Conservation (phyloP, 108 stramenopile species). For the Hondaea fermentalgiana region DNA sequence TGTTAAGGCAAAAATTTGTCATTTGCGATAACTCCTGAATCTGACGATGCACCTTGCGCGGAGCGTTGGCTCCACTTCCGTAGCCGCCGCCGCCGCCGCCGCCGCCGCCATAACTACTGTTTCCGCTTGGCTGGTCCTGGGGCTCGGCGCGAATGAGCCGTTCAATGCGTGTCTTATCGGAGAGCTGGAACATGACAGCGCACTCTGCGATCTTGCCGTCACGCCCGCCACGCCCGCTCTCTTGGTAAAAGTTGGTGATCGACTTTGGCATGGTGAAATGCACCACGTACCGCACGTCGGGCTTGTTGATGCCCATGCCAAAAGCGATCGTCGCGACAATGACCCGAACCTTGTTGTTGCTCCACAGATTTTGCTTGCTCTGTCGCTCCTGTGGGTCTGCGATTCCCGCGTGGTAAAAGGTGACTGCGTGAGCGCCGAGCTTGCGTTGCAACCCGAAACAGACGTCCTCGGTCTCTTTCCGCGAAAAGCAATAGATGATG, state of each 20-base stretch:
- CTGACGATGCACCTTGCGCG: constrained; percentile 23
- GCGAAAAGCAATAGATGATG: constrained; percentile 88
- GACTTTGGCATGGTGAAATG: constrained; percentile 96
- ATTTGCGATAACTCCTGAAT: constrained; percentile 73
- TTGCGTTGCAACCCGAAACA: constrained; percentile 58
- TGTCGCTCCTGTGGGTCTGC: constrained; percentile 56
- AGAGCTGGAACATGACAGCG: constrained; percentile 79
- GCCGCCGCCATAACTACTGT: background rate
- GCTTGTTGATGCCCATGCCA: constrained; percentile 74
- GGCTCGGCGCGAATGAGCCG: constrained; percentile 64
- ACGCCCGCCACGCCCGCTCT: constrained; percentile 88
- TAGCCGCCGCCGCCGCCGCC: constrained; percentile 31
- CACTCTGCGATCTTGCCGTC: constrained; percentile 83
- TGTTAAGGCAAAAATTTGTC: constrained; percentile 25
- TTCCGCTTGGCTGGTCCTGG: constrained; percentile 33
- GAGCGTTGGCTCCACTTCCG: background rate
- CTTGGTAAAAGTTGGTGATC: constrained; percentile 94
- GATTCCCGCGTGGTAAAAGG: constrained; percentile 92
- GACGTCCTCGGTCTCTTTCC: constrained; percentile 81
- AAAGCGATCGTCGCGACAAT: constrained; percentile 92
- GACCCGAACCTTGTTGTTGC: constrained; percentile 68
- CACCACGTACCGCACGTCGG: constrained; percentile 87
- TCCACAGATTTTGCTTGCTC: constrained; percentile 79
- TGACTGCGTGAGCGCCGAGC: constrained; percentile 30
- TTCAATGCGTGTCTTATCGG: constrained; percentile 72